These are phyloP conservation scores for Chlorencoelia australis DNA, from an alignment of 2,329 filamentous ascomycete species.

Conservation along the genomic window DNA sequence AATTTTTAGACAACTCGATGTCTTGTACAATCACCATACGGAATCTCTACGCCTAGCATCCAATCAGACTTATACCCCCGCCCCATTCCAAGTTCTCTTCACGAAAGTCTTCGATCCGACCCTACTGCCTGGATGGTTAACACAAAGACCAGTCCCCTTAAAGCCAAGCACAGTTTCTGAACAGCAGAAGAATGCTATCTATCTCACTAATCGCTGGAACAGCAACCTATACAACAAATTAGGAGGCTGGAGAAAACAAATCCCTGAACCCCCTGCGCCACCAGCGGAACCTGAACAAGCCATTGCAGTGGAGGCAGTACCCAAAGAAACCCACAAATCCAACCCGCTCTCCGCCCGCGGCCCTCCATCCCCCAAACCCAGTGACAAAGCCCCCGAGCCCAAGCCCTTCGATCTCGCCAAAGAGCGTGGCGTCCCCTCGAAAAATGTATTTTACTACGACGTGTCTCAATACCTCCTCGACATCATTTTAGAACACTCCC, in stretches of 20 bases:
- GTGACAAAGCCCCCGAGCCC: neutral
- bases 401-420: constrained; percentile 9
- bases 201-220: constrained; percentile 40
- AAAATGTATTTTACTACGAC: constrained; percentile 20
- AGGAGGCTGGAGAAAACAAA: too few relatives aligned
- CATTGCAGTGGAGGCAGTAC: too few relatives aligned
- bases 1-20: constrained; percentile 22
- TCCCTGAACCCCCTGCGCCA: neutral
- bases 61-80: neutral
- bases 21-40: constrained; percentile 17
- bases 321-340: too few relatives aligned
- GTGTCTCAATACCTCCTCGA: constrained; percentile 31
- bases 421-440: constrained; percentile 18
- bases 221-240: too few relatives aligned
- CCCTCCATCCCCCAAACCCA: too few relatives aligned
- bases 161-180: constrained; percentile 38
- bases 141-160: constrained; percentile 33
- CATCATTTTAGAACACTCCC: constrained; percentile 38
- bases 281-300: neutral
- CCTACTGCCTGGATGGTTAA: constrained; percentile 42
- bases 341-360: neutral
- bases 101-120: constrained; percentile 44
- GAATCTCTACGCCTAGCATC: constrained; percentile 1
- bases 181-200: constrained; percentile 44
- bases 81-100: constrained; percentile 39